Conservation (phyloP, 345 rosid genomes). For the Eucalyptus cloeziana region DNA sequence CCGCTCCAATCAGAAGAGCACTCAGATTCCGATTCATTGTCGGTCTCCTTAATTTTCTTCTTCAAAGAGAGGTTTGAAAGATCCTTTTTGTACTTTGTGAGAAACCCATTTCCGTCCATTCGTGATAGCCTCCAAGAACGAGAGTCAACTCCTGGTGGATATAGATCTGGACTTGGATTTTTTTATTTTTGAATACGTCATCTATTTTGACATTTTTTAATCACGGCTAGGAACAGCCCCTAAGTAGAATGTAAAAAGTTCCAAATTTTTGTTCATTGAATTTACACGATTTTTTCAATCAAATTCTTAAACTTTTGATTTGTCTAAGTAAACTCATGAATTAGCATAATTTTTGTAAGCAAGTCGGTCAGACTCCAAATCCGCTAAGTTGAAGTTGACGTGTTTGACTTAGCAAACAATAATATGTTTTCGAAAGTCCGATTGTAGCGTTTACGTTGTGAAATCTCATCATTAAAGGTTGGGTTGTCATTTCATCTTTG, state of each 20-base stretch:
- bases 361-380: no score
- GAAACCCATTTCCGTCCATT: not conserved
- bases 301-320: not conserved
- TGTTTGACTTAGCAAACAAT: no score
- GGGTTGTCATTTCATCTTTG: not conserved
- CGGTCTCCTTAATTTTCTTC: not conserved
- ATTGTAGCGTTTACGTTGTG: not conserved
- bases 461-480: not conserved
- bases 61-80: not conserved
- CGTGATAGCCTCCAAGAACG: not conserved
- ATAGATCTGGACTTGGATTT: not conserved
- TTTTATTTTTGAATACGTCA: not conserved
- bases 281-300: not conserved
- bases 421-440: no score
- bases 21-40: conserved; percentile 37
- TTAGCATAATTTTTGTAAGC: no score
- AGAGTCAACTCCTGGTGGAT: not conserved
- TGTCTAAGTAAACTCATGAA: not conserved
- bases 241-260: not conserved
- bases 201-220: not conserved
- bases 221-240: not conserved
- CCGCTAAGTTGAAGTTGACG: no score
- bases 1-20: conserved; percentile 49
- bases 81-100: not conserved
- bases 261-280: not conserved